Conservation (phyloP, 352 stramenopile genomes). For the Pythium sukuiense region DNA sequence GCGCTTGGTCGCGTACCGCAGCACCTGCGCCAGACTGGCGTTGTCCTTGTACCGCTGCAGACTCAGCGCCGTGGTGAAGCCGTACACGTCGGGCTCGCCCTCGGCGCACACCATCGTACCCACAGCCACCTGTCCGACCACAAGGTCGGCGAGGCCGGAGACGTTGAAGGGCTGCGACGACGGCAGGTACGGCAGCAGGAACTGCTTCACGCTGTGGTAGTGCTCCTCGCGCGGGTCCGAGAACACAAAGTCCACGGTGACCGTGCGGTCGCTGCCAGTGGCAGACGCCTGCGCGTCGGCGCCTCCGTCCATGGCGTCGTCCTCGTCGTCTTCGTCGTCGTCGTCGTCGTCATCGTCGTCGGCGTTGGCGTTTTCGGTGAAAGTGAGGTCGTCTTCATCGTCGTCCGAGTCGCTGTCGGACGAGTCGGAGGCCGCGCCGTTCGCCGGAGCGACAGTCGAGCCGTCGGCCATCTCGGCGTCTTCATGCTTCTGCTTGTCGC, state of each 20-base stretch:
- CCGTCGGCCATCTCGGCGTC: slow-evolving; percentile 31
- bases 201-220: slow-evolving; percentile 89
- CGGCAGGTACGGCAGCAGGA: slow-evolving; percentile 70
- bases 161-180: slow-evolving; percentile 78
- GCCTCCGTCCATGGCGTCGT: slow-evolving; percentile 48
- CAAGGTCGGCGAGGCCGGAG: slow-evolving; percentile 72
- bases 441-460: not conserved
- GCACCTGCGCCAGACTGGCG: slow-evolving; percentile 67
- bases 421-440: slow-evolving; percentile 1
- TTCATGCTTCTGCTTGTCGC: slow-evolving; percentile 26
- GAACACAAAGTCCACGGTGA: slow-evolving; percentile 86
- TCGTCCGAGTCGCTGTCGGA: slow-evolving; percentile 44
- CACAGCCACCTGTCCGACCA: slow-evolving; percentile 69
- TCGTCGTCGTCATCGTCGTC: slow-evolving; percentile 40
- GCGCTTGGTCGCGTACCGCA: slow-evolving; percentile 79
- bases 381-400: slow-evolving; percentile 63
- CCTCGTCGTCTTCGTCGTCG: slow-evolving; percentile 51
- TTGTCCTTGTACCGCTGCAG: slow-evolving; percentile 51
- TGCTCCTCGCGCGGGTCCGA: slow-evolving; percentile 75
- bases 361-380: slow-evolving; percentile 33
- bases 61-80: slow-evolving; percentile 83
- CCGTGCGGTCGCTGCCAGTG: slow-evolving; percentile 28
- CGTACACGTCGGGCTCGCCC: slow-evolving; percentile 79
- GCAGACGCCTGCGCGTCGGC: slow-evolving; percentile 9
- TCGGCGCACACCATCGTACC: slow-evolving; percentile 85